A percentile compares a stretch with the other conserved stretches of the same genome.
These are phyloP conservation scores for Russula abietina DNA, from an alignment of 768 basidiomycete species.

Conservation along the genomic window DNA sequence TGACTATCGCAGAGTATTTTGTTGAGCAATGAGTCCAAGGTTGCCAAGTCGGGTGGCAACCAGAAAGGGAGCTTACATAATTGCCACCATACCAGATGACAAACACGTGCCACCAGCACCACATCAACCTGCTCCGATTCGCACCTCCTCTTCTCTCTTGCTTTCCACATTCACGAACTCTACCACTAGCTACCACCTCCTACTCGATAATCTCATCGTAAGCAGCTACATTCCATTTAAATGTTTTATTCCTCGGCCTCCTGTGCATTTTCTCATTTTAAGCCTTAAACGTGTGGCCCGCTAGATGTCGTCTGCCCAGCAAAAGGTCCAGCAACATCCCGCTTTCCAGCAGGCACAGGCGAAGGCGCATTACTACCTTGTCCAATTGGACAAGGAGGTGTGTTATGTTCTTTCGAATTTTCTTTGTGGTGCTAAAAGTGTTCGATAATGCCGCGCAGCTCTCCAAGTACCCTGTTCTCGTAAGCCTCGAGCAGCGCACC, in stretches of 20 bases:
- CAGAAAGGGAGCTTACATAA: conserved; percentile 37
- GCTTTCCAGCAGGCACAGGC: conserved; percentile 76
- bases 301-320: conserved; percentile 65
- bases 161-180: conserved; percentile 20
- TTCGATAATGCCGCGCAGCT: conserved; percentile 40
- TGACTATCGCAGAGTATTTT: conserved; percentile 21
- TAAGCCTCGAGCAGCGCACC: conserved; percentile 80
- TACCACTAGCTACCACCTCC: not conserved
- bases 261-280: not conserved
- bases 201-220: conserved; percentile 11
- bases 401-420: conserved; percentile 27
- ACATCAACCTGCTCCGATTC: conserved; percentile 32
- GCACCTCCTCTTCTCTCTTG: conserved; percentile 23
- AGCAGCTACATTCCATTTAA: conserved; percentile 8
- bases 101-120: conserved; percentile 61
- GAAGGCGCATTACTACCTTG: conserved; percentile 74
- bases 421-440: not conserved
- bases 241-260: not conserved
- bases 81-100: conserved; percentile 31
- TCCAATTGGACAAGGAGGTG: conserved; percentile 96
- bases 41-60: not conserved
- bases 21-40: not conserved
- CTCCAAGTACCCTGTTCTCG: conserved; percentile 80
- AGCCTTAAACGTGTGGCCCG: conserved; percentile 1
- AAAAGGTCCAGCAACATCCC: conserved; percentile 86